These are phyloP conservation scores for Metarhizium anisopliae DNA, from an alignment of 2,329 filamentous ascomycete species.

Conservation along the genomic window DNA sequence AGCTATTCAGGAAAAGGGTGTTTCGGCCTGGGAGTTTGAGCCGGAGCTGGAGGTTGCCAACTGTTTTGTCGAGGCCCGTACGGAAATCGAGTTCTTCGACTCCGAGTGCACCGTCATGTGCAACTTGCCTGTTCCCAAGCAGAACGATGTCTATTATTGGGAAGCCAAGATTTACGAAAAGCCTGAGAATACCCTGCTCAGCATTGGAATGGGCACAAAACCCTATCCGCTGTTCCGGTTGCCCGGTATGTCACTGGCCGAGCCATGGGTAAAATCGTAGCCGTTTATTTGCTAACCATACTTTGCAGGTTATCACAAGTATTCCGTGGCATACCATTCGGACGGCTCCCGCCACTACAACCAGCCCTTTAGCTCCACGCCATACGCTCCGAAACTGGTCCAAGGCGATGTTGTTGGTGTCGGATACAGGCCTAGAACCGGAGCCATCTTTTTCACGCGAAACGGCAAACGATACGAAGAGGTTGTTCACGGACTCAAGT, in stretches of 20 bases:
- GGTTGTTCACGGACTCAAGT: conserved; percentile 83
- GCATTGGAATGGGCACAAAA: conserved; percentile 92
- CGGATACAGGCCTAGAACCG: conserved; percentile 87
- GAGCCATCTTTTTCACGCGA: conserved; percentile 94
- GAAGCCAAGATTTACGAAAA: conserved; percentile 98
- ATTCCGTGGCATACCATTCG: conserved; percentile 85
- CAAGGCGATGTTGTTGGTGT: conserved; percentile 96
- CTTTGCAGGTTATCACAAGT: conserved; percentile 69
- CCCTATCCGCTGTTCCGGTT: conserved; percentile 92
- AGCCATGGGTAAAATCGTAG: neutral
- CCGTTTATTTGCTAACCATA: neutral
- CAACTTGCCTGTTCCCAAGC: conserved; percentile 93
- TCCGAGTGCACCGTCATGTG: conserved; percentile 95
- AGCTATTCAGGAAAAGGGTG: conserved; percentile 97
- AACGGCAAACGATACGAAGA: conserved; percentile 98
- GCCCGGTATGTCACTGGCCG: conserved; percentile 56
- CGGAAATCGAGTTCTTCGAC: conserved; percentile 98
- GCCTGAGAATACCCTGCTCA: conserved; percentile 76
- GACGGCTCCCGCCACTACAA: conserved; percentile 81
- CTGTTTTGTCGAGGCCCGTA: conserved; percentile 93
- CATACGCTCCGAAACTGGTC: conserved; percentile 75
- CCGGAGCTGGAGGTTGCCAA: conserved; percentile 98
- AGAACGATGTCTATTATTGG: conserved; percentile 99
- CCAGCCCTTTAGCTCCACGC: conserved; percentile 74
- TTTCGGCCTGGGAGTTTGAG: conserved; percentile 99